Evolutionary conservation across 2,329 filamentous ascomycete genomes (phyloP).

Genomic region (Colletotrichum orchidophilum): DNA sequence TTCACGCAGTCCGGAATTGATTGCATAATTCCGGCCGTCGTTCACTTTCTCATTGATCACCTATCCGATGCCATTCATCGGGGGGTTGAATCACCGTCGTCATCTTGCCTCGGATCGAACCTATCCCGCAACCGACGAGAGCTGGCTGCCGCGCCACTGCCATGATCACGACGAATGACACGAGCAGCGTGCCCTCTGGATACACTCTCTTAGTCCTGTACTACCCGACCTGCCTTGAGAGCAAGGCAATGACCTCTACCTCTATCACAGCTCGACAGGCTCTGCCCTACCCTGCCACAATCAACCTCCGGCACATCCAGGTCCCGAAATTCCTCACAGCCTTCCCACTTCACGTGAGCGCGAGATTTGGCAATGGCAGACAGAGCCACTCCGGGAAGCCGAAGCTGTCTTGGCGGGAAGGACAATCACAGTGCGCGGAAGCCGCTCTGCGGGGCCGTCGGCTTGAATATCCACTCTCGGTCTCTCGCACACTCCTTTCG

Average conservation of each 20-base stretch:
- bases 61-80: neutral
- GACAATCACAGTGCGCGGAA: constrained; percentile 33
- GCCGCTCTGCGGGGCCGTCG: constrained; percentile 28
- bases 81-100: neutral
- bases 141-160: too few species aligned
- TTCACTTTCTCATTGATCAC: neutral
- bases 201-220: too few species aligned
- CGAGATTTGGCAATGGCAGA: neutral
- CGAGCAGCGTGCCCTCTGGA: too few species aligned
- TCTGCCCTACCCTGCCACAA: neutral
- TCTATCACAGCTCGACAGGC: too few species aligned
- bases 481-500: neutral
- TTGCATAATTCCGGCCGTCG: neutral
- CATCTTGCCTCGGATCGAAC: neutral
- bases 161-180: too few species aligned
- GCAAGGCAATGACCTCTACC: too few species aligned
- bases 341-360: constrained; percentile 29
- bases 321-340: constrained; percentile 22
- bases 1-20: neutral
- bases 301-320: neutral
- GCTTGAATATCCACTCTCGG: neutral
- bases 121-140: neutral
- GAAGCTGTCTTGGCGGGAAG: constrained; percentile 23
- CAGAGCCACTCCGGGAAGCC: constrained; percentile 13
- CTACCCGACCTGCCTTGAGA: too few species aligned